Percentiles rank a stretch among this genome's conserved stretches.
Conservation (phyloP, 345 rosid species). For the Populus davidiana region DNA sequence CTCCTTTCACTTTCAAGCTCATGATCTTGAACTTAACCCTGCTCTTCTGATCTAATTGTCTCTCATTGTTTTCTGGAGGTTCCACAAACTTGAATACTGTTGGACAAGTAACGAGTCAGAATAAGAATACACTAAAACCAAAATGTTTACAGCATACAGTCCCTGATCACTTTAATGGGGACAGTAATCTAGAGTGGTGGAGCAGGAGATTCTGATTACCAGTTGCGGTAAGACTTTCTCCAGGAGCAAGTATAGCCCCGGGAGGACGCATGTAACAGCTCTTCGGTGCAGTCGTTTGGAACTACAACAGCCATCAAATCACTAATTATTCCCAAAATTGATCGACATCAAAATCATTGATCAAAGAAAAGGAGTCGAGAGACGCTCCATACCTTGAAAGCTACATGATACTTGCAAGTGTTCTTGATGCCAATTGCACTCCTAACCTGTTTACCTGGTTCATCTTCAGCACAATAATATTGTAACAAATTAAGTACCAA, state of each 20-base stretch:
- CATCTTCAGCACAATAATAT: slow-evolving; percentile 22
- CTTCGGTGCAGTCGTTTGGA: slow-evolving; percentile 40
- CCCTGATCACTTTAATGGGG: not conserved
- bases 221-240: slow-evolving; percentile 36
- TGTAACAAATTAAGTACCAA: slow-evolving; percentile 7
- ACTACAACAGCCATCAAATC: not conserved
- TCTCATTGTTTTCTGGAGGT: slow-evolving; percentile 36
- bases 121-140: not conserved
- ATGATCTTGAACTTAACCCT: slow-evolving; percentile 39
- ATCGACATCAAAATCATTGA: not conserved
- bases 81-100: slow-evolving; percentile 40
- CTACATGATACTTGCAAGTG: slow-evolving; percentile 30
- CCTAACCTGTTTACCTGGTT: slow-evolving; percentile 36
- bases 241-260: slow-evolving; percentile 34
- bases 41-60: slow-evolving; percentile 29
- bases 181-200: not conserved
- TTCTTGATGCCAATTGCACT: slow-evolving; percentile 36
- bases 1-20: slow-evolving; percentile 34
- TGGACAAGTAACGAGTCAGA: not conserved
- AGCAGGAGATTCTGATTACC: slow-evolving; percentile 15
- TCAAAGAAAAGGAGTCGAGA: not conserved
- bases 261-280: slow-evolving; percentile 41
- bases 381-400: slow-evolving; percentile 28
- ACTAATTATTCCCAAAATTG: not conserved
- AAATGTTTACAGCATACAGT: not conserved